These are phyloP conservation scores for Blumeriella jaapii DNA, from an alignment of 2,329 filamentous ascomycete species.

Conservation along the genomic window DNA sequence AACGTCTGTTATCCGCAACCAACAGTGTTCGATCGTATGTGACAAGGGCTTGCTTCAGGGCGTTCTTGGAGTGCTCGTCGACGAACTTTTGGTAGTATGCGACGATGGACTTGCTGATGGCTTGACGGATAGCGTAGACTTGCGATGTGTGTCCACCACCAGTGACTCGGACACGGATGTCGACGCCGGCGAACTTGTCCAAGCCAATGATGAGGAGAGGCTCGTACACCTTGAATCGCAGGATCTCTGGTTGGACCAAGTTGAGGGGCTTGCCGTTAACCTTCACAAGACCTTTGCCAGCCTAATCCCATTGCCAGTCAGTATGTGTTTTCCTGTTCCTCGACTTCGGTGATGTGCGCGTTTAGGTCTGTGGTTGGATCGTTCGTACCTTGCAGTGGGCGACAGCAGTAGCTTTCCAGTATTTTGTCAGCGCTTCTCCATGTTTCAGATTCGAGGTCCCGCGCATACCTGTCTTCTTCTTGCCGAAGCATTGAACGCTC, in stretches of 20 bases:
- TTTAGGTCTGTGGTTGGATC: slow-evolving; percentile 4
- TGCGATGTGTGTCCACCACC: slow-evolving; percentile 97
- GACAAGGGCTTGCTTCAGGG: slow-evolving; percentile 93
- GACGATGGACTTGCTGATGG: slow-evolving; percentile 94
- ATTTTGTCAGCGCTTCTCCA: slow-evolving; percentile 27
- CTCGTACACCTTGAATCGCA: slow-evolving; percentile 99
- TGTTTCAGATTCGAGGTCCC: slow-evolving; percentile 2
- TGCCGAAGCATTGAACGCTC: slow-evolving; percentile 97
- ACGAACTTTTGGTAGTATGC: slow-evolving; percentile 99
- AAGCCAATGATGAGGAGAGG: slow-evolving; percentile 92
- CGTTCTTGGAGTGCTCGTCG: slow-evolving; percentile 99
- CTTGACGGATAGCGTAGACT: slow-evolving; percentile 97
- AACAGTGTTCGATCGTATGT: slow-evolving; percentile 95
- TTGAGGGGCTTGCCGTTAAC: slow-evolving; percentile 95
- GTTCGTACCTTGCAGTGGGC: slow-evolving; percentile 64
- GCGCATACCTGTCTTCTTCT: slow-evolving; percentile 59
- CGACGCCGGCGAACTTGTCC: slow-evolving; percentile 93
- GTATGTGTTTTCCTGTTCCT: slow-evolving; percentile 20
- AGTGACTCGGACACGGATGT: slow-evolving; percentile 92
- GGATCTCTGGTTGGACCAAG: slow-evolving; percentile 90
- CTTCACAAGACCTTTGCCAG: slow-evolving; percentile 86
- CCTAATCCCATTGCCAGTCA: slow-evolving; percentile 34
- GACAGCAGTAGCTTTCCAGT: slow-evolving; percentile 50
- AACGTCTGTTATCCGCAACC: slow-evolving; percentile 97
- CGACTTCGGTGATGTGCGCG: too few relatives aligned